phyloP scores from a whole-genome alignment of 2,329 filamentous ascomycete species.

The Trichoderma lentiforme region DNA sequence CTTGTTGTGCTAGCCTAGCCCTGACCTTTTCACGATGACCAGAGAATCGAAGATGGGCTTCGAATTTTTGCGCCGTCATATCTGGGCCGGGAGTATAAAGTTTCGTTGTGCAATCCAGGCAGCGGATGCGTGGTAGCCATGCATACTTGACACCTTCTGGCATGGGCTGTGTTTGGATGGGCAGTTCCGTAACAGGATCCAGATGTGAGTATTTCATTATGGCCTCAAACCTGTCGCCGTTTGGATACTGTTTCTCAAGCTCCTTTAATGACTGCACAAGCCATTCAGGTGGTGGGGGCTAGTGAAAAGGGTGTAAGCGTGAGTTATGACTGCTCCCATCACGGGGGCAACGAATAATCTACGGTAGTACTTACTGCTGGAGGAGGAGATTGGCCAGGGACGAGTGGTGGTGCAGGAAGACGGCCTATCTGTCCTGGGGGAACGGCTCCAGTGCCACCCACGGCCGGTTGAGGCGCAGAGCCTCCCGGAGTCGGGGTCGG shows the following conservation, averaged over 20 bases:
- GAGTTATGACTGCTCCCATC: background rate
- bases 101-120: constrained; percentile 89
- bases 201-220: constrained; percentile 88
- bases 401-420: constrained; percentile 62
- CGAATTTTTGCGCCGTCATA: constrained; percentile 83
- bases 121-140: constrained; percentile 86
- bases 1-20: constrained; percentile 30
- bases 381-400: constrained; percentile 53
- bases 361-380: constrained; percentile 54
- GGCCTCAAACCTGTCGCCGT: constrained; percentile 76
- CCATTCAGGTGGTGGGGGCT: constrained; percentile 88
- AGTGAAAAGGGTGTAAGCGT: constrained; percentile 22
- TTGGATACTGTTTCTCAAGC: constrained; percentile 68
- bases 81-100: constrained; percentile 88
- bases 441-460: constrained; percentile 34
- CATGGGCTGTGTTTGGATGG: constrained; percentile 55
- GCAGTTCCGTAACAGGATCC: constrained; percentile 65
- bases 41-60: constrained; percentile 85
- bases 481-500: constrained; percentile 21
- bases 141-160: constrained; percentile 69
- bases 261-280: constrained; percentile 69
- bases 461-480: constrained; percentile 36
- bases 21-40: constrained; percentile 69
- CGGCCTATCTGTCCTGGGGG: constrained; percentile 60
- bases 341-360: background rate